Evolutionary conservation across 495 filamentous ascomycete genomes (phyloP), one percentile per base, ranked within the genome.

Genomic region (Cladorrhinum samala): DNA sequence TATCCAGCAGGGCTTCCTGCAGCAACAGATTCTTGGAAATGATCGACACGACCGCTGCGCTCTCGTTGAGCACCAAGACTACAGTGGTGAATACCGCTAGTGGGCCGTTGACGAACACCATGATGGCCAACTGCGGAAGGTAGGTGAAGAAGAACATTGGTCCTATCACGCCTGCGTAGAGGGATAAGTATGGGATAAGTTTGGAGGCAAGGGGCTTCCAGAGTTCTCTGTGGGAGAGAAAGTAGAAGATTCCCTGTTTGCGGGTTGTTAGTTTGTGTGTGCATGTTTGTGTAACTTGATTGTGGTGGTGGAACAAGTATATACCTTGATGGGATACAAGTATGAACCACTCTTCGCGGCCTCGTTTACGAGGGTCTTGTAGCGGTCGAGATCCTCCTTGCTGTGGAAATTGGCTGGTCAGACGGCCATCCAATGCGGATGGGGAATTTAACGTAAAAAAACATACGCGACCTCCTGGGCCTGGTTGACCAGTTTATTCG

Each of bases 71-170:
- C 13, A 91, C 82, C 18, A 96, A 80, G 2, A 95, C 65, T 0
- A 82, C 77, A 0, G 91, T 87, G 3, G 85, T 86, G 46, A 94
- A 65, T 19, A 87, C 86, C 14, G 88, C 87, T 1, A 96, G 69
- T 0, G 92, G 92, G 0, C 93, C 93, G 51, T 89, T 91, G 47
- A 94, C 83, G 61, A 96, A 82, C 52, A 88, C 77, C 24, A 96
- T 72, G 36, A 89, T 66, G 7, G 88, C 85, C 30, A 87, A 78
- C 72, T 98, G 93, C 0, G 93, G 93, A 30, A 96, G 67, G 65
- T 96, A 98, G 48, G 91, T 86, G 69, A 96, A 84, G 61, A 85
- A 72, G 70, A 98, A 97, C 85, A 96, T 82, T 61, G 76, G 69
- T n/a, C 73, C 70, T 8, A 87, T 83, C 19, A 89, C 77, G 23